These are phyloP conservation scores for Ceriops zippeliana DNA, from an alignment of 345 rosid genomes.

Conservation along the genomic window DNA sequence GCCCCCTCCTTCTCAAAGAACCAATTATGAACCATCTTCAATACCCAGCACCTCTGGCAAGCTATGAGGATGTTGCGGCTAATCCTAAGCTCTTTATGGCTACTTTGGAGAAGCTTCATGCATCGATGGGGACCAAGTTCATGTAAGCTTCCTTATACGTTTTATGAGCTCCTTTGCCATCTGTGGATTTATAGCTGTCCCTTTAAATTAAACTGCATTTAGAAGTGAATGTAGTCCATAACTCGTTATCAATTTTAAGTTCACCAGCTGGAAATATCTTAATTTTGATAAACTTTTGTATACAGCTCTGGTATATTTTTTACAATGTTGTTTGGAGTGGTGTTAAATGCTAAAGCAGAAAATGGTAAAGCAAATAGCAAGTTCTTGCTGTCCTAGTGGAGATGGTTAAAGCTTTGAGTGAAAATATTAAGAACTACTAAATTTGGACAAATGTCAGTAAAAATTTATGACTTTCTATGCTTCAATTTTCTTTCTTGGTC, in stretches of 20 bases:
- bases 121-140: conserved; percentile 80
- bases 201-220: not conserved
- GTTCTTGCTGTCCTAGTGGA: not conserved
- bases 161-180: not conserved
- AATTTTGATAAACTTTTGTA: too few species aligned
- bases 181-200: not conserved
- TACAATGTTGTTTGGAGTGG: too few species aligned
- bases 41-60: conserved; percentile 58
- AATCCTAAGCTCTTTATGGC: conserved; percentile 59
- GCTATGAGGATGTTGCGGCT: conserved; percentile 63
- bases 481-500: not conserved
- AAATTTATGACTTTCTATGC: not conserved
- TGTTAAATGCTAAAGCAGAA: too few species aligned
- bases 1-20: conserved; percentile 46
- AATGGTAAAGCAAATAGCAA: not conserved
- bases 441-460: not conserved
- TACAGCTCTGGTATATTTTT: too few species aligned
- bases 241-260: too few species aligned
- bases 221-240: not conserved
- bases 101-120: conserved; percentile 76
- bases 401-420: not conserved
- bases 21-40: conserved; percentile 30
- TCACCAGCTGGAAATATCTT: too few species aligned
- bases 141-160: conserved; percentile 45
- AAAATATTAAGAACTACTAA: not conserved